phyloP scores from a whole-genome alignment of 129 eudicot genomes.

The Chrysanthemum makinoi region DNA sequence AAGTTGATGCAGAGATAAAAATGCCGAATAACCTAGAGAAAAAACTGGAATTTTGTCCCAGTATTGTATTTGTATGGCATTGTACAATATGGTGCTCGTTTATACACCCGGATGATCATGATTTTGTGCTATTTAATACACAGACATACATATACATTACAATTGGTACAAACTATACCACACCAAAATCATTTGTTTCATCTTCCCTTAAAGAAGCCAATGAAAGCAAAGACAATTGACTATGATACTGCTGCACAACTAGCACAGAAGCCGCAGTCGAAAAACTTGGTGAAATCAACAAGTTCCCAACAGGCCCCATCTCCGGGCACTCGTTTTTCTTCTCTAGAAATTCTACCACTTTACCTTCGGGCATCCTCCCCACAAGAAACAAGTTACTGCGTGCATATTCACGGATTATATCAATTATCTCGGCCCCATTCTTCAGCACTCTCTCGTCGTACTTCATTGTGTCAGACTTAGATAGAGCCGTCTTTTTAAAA shows the following conservation, averaged over 20 bases:
- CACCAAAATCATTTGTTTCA: conserved; percentile 23
- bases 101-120: too few species aligned
- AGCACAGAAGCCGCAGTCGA: conserved; percentile 54
- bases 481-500: conserved; percentile 25
- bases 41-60: too few species aligned
- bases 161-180: conserved; percentile 12
- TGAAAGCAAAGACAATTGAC: conserved; percentile 33
- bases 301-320: conserved; percentile 63
- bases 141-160: too few species aligned
- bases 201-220: conserved; percentile 41
- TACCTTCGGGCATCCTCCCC: conserved; percentile 65
- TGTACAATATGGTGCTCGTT: too few species aligned
- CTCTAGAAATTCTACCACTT: conserved; percentile 37
- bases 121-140: too few species aligned
- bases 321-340: conserved; percentile 51
- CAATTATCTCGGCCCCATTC: conserved; percentile 26
- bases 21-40: too few species aligned
- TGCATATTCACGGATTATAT: conserved; percentile 27
- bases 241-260: conserved; percentile 58
- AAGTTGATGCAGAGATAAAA: too few species aligned
- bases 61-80: too few species aligned
- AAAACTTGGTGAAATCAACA: conserved; percentile 39
- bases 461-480: conserved; percentile 30
- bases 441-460: conserved; percentile 40
- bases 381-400: conserved; percentile 61